phyloP scores from a whole-genome alignment of 192 early-diverging fungal genomes.

The Coemansia sp. region DNA sequence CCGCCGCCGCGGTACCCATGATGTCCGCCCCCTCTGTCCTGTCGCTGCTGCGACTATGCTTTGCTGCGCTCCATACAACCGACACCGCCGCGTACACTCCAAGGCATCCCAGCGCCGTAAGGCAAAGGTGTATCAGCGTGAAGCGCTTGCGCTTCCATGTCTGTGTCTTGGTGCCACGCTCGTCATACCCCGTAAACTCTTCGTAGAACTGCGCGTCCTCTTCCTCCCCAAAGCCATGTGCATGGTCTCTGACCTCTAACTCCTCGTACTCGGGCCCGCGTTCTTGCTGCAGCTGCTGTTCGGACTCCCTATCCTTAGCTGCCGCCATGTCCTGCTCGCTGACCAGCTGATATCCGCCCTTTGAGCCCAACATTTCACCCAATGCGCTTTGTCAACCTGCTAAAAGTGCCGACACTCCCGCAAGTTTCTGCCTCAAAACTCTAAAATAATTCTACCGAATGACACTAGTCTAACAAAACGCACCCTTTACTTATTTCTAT shows the following conservation, averaged over 20 bases:
- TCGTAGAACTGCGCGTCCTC: conserved; percentile 45
- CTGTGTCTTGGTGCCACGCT: conserved; percentile 22
- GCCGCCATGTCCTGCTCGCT: conserved; percentile 9
- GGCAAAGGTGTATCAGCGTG: conserved; percentile 28
- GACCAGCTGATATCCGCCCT: conserved; percentile 22
- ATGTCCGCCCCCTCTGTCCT: conserved; percentile 1
- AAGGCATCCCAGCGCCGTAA: conserved; percentile 34
- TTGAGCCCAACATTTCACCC: conserved; percentile 6
- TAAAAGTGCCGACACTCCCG: neutral
- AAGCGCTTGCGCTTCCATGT: conserved; percentile 46
- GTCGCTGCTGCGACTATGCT: neutral
- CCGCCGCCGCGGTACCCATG: neutral
- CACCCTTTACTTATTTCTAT: neutral
- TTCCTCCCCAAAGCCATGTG: conserved; percentile 30
- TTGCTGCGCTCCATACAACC: conserved; percentile 21
- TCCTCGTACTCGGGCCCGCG: conserved; percentile 32
- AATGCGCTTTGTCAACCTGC: neutral
- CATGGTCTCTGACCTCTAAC: conserved; percentile 29
- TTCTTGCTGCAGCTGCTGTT: neutral
- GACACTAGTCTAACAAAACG: neutral
- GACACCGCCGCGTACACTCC: conserved; percentile 24
- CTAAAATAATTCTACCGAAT: neutral
- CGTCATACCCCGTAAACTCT: conserved; percentile 42
- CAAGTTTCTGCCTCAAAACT: neutral
- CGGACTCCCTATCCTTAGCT: neutral